Evolutionary conservation across 306 rosid species (phyloP).

Genomic region (Psophocarpus tetragonolobus): DNA sequence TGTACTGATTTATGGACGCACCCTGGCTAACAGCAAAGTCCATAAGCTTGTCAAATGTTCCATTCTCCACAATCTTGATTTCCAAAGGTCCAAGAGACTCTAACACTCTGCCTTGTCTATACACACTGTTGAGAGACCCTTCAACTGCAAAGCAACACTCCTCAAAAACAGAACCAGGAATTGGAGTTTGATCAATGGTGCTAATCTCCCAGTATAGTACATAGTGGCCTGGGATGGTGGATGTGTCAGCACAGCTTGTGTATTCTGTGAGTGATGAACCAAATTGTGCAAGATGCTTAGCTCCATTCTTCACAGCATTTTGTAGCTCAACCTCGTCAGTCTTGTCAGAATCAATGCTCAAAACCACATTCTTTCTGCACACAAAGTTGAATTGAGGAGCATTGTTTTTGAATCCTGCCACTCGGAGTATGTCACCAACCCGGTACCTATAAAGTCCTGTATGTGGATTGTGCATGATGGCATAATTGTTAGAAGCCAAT

Average conservation of each 20-base stretch:
- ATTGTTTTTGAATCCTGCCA: slow-evolving; percentile 68
- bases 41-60: slow-evolving; percentile 65
- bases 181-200: background rate
- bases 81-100: slow-evolving; percentile 65
- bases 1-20: slow-evolving; percentile 70
- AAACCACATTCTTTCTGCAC: slow-evolving; percentile 58
- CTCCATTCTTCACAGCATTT: slow-evolving; percentile 52
- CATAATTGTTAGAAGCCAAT: background rate
- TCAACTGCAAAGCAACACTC: slow-evolving; percentile 54
- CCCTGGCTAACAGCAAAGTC: slow-evolving; percentile 57
- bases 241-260: slow-evolving; percentile 55
- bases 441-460: slow-evolving; percentile 63
- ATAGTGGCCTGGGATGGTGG: slow-evolving; percentile 59
- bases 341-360: slow-evolving; percentile 63
- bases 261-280: slow-evolving; percentile 49
- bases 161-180: slow-evolving; percentile 48
- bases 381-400: slow-evolving; percentile 67
- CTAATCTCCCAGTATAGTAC: slow-evolving; percentile 67
- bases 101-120: slow-evolving; percentile 57
- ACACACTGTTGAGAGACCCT: slow-evolving; percentile 52
- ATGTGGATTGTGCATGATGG: background rate
- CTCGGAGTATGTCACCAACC: slow-evolving; percentile 62
- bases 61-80: slow-evolving; percentile 54
- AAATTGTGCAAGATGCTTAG: slow-evolving; percentile 37
- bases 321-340: slow-evolving; percentile 67